Base-by-base conservation (phyloP, 2,329 filamentous ascomycete species). In the Phoma herbarum region DNA sequence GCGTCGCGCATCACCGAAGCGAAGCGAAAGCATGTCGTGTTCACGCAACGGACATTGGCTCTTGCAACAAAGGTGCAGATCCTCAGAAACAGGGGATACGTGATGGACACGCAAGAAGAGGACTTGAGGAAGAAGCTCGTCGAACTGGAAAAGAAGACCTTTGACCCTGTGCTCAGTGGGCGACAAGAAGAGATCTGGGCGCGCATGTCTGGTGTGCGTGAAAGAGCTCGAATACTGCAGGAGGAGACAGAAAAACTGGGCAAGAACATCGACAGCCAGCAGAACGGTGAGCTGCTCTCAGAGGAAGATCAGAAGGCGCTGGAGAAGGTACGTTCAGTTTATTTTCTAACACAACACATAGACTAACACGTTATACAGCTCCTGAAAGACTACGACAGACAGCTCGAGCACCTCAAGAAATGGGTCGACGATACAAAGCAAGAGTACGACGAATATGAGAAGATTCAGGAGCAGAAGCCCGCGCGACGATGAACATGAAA, bases 151-250 rank as follows among this genome's bases (percentile, higher is more conserved):
- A 86, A 86, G 70, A 82, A 83, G 49, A 86, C 92, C 26, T 87
- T 88, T 63, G 91, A 95, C 70, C 91, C 92, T 8, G 88, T 88
- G 8, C 83, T 94, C 54, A 85, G 86, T 35, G 91, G 90, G 2
- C 82, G 90, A 65, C 89, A 92, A 72, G 92, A 95, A 77, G 91
- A 95, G 80, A 87, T 95, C 43, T 95, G 91, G 91, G 92, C 91
- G 64, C 83, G 91, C 44, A 85, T 95, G 79, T 89, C 93, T 47
- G 85, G 89, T 35, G 80, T 95, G 46, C 83, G 90, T 63, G 90
- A 90, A 61, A 87, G 92, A 64, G 89, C 90, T 22, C 86, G 89
- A 65, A 85, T 87, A 68, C 77, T 96, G 66, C 89, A 89, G 71
- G 86, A 86, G 67, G 91, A 95, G 80, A 83, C 92, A 57, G 90